Evolutionary conservation across 306 rosid genomes (phyloP).

Genomic region (Fragaria vesca): DNA sequence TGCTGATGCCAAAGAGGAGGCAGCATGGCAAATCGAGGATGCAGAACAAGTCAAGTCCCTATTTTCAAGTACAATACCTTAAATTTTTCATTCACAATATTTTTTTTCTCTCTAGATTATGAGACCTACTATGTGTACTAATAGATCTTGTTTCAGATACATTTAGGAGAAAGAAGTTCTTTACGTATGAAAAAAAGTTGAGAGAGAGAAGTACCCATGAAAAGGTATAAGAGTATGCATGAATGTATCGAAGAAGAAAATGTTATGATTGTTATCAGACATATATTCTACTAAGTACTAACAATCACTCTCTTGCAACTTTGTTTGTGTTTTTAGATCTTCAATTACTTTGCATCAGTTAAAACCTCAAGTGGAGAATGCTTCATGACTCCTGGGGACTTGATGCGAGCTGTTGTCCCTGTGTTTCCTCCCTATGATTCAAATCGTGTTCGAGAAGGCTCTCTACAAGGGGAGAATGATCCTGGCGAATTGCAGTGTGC

Average conservation of each 20-base stretch:
- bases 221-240: constrained; percentile 39
- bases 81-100: background rate
- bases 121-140: background rate
- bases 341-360: constrained; percentile 66
- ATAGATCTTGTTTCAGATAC: constrained; percentile 33
- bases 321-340: constrained; percentile 39
- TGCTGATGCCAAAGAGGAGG: constrained; percentile 34
- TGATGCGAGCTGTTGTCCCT: constrained; percentile 74
- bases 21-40: constrained; percentile 13
- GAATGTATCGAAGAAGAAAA: background rate
- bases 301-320: background rate
- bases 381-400: constrained; percentile 63
- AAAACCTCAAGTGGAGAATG: constrained; percentile 43
- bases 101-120: background rate
- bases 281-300: background rate
- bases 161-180: constrained; percentile 63
- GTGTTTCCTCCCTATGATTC: constrained; percentile 78
- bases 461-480: constrained; percentile 56
- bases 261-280: background rate
- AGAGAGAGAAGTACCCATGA: constrained; percentile 66
- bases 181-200: constrained; percentile 68
- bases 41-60: constrained; percentile 31
- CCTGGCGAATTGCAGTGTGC: constrained; percentile 48
- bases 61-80: constrained; percentile 43
- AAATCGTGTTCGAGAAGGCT: constrained; percentile 67